These are phyloP conservation scores for Chernovozyma aurita DNA, from an alignment of 1,139 yeast species.

Conservation along the genomic window DNA sequence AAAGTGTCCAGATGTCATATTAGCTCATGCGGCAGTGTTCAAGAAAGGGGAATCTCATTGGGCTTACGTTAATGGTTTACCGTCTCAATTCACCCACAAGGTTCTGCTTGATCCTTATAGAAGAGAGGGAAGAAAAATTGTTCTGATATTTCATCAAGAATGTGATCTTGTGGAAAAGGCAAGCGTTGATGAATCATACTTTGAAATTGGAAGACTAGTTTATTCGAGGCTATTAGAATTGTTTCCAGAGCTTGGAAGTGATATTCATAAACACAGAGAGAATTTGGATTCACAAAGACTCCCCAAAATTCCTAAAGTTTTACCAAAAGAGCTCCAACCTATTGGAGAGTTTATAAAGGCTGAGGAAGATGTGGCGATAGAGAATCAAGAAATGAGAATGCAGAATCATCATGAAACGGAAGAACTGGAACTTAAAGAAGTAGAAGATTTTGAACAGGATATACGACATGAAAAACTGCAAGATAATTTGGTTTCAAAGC, in stretches of 20 bases:
- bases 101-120: conserved; percentile 91
- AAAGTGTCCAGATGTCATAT: conserved; percentile 70
- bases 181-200: conserved; percentile 88
- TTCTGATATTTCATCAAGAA: conserved; percentile 49
- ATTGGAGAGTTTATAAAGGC: conserved; percentile 20
- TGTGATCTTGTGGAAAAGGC: conserved; percentile 85
- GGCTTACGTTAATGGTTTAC: conserved; percentile 52
- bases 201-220: conserved; percentile 64
- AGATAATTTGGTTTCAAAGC: no score
- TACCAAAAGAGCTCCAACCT: conserved; percentile 31
- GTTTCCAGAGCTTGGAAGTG: conserved; percentile 24
- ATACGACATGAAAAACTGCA: no score
- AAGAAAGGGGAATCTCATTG: conserved; percentile 81
- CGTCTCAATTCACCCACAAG: conserved; percentile 55
- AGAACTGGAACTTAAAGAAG: conserved; percentile 11
- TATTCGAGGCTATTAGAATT: conserved; percentile 17
- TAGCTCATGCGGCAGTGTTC: conserved; percentile 94
- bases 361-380: not conserved
- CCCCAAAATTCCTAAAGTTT: conserved; percentile 47
- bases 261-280: conserved; percentile 5
- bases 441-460: no score
- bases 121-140: conserved; percentile 76
- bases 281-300: conserved; percentile 26
- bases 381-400: conserved; percentile 8
- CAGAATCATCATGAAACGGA: conserved; percentile 15